Percentiles rank a stretch among this genome's conserved stretches.
These are phyloP conservation scores for Microbotryum silenes-acaulis DNA, from an alignment of 1,284 basidiomycete species.

Conservation along the genomic window DNA sequence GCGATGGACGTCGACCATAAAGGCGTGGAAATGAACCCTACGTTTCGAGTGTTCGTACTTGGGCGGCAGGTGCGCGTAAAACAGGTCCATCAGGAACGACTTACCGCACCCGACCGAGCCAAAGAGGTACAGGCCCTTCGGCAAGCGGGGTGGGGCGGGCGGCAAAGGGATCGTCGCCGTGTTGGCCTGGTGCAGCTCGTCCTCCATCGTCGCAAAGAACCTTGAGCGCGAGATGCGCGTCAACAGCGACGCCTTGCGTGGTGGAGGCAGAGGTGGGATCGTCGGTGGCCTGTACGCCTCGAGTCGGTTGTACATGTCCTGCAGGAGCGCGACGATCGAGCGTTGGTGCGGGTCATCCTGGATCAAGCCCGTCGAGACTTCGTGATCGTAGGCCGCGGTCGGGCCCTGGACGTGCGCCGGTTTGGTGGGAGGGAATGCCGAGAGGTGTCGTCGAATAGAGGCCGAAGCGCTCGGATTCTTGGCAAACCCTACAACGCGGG, in stretches of 20 bases:
- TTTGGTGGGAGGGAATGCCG: too few species aligned
- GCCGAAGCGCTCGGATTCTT: too few species aligned
- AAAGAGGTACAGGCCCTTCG: conserved; percentile 90
- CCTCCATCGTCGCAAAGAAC: conserved; percentile 27
- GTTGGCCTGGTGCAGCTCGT: conserved; percentile 26
- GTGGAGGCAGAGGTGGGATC: conserved; percentile 39
- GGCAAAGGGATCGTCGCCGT: conserved; percentile 28
- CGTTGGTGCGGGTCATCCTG: conserved; percentile 75
- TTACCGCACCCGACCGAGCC: conserved; percentile 96
- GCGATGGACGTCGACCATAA: conserved; percentile 98
- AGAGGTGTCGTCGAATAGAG: too few species aligned
- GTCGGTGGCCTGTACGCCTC: conserved; percentile 61
- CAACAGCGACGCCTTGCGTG: conserved; percentile 13
- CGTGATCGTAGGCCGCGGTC: conserved; percentile 61
- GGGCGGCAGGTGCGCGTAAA: conserved; percentile 78
- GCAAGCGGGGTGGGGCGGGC: conserved; percentile 60
- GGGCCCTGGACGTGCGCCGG: conserved; percentile 42
- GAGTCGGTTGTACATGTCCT: conserved; percentile 69
- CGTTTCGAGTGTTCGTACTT: conserved; percentile 60
- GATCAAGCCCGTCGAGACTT: conserved; percentile 64
- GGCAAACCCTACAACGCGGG: too few species aligned
- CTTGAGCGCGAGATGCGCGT: conserved; percentile 42
- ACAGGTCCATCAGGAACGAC: conserved; percentile 99
- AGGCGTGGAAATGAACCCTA: conserved; percentile 94
- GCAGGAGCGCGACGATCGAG: conserved; percentile 70